Conservation (phyloP, 1,139 yeast species). For the Sporopachydermia cereana region DNA sequence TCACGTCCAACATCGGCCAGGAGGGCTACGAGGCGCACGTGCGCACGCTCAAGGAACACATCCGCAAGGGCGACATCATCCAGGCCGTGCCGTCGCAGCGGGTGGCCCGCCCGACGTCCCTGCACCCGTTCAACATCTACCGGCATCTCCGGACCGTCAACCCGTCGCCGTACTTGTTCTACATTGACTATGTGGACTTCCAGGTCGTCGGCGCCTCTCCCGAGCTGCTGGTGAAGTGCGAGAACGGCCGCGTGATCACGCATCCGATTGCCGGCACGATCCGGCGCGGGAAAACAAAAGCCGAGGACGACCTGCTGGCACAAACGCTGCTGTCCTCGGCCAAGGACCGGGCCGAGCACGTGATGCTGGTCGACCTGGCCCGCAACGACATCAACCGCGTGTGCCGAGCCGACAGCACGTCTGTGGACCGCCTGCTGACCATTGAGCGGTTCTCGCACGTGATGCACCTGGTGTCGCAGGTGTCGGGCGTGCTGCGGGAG, state of each 20-base stretch:
- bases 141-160: slow-evolving; percentile 90
- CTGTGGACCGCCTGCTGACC: slow-evolving; percentile 77
- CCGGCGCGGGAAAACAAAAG: slow-evolving; percentile 75
- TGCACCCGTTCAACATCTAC: slow-evolving; percentile 93
- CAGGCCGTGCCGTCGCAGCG: slow-evolving; percentile 98
- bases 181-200: slow-evolving; percentile 82
- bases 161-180: slow-evolving; percentile 94
- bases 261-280: slow-evolving; percentile 98
- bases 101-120: slow-evolving; percentile 84
- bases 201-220: slow-evolving; percentile 97
- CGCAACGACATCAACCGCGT: slow-evolving; percentile 90
- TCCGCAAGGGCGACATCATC: slow-evolving; percentile 81
- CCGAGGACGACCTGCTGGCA: slow-evolving; percentile 84
- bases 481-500: slow-evolving; percentile 74
- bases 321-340: slow-evolving; percentile 59
- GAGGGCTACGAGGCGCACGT: slow-evolving; percentile 87
- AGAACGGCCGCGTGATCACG: slow-evolving; percentile 68
- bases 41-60: slow-evolving; percentile 60
- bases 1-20: slow-evolving; percentile 83
- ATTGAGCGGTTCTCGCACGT: slow-evolving; percentile 96
- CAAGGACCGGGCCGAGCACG: slow-evolving; percentile 95
- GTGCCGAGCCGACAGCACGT: slow-evolving; percentile 77
- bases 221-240: slow-evolving; percentile 79
- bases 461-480: slow-evolving; percentile 91
- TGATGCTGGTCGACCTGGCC: slow-evolving; percentile 95